Evolutionary conservation across 371 early-diverging fungal species (phyloP).

Genomic region (Mucor saturninus): DNA sequence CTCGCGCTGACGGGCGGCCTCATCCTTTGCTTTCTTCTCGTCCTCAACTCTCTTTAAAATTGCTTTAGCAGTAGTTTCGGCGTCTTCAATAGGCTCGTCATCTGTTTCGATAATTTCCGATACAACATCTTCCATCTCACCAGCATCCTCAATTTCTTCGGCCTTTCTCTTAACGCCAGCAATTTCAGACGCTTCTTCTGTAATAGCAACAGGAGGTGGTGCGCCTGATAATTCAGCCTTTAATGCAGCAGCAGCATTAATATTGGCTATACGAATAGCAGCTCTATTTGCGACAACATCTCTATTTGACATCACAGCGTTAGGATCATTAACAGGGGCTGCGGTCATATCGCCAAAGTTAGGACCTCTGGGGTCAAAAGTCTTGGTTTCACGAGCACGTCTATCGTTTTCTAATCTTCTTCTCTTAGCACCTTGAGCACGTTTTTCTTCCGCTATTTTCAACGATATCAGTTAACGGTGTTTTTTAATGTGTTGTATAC

Average conservation of each 20-base stretch:
- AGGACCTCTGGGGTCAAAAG: slow-evolving; percentile 29
- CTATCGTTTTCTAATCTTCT: slow-evolving; percentile 52
- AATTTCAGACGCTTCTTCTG: slow-evolving; percentile 8
- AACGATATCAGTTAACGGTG: neutral
- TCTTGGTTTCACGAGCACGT: slow-evolving; percentile 40
- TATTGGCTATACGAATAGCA: slow-evolving; percentile 42
- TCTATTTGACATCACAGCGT: slow-evolving; percentile 42
- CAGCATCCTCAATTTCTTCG: slow-evolving; percentile 36
- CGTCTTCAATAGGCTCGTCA: slow-evolving; percentile 18
- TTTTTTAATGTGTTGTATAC: too few relatives aligned
- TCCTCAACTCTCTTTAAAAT: slow-evolving; percentile 53
- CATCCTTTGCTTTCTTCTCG: slow-evolving; percentile 60
- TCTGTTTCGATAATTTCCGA: slow-evolving; percentile 39
- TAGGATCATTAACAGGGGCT: slow-evolving; percentile 39
- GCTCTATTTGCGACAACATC: slow-evolving; percentile 49
- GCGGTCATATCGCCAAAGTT: slow-evolving; percentile 48
- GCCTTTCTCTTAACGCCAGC: slow-evolving; percentile 44
- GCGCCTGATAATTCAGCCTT: slow-evolving; percentile 32
- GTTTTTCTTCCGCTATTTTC: slow-evolving; percentile 43
- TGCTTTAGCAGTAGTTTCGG: slow-evolving; percentile 48
- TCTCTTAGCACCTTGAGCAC: slow-evolving; percentile 43
- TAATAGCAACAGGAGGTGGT: slow-evolving; percentile 6
- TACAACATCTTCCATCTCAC: slow-evolving; percentile 43
- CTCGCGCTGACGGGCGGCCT: slow-evolving; percentile 66
- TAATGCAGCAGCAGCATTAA: slow-evolving; percentile 61